Percentiles rank a stretch among this genome's conserved stretches.
Conservation (phyloP, 1,284 basidiomycete genomes). For the Amylostereum areolatum region DNA sequence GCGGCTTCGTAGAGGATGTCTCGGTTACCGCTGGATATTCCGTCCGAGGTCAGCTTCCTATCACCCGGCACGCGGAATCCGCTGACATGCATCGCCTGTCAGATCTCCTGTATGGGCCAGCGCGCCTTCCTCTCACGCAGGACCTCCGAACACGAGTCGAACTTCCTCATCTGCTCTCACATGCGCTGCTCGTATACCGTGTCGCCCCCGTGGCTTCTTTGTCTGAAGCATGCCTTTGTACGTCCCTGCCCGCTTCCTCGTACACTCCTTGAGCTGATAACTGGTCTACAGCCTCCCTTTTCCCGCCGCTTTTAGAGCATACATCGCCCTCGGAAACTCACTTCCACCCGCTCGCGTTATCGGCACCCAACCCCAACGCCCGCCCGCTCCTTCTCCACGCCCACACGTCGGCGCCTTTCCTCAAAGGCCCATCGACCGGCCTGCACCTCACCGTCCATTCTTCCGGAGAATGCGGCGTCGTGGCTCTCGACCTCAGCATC, state of each 20-base stretch:
- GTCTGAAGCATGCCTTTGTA: slow-evolving; percentile 18
- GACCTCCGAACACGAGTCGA: slow-evolving; percentile 19
- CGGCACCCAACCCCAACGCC: slow-evolving; percentile 14
- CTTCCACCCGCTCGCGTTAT: slow-evolving; percentile 48
- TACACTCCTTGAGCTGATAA: not conserved
- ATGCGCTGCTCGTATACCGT: slow-evolving; percentile 60
- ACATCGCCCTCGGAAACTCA: slow-evolving; percentile 60
- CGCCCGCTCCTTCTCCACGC: slow-evolving; percentile 60
- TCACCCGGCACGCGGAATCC: not conserved
- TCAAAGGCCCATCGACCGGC: slow-evolving; percentile 30
- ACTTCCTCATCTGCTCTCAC: slow-evolving; percentile 38
- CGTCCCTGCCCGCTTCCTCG: not conserved
- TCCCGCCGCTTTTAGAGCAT: slow-evolving; percentile 55
- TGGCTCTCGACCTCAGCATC: slow-evolving; percentile 43
- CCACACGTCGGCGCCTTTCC: slow-evolving; percentile 66
- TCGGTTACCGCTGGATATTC: slow-evolving; percentile 26
- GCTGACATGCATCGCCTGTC: slow-evolving; percentile 9
- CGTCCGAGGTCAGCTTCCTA: slow-evolving; percentile 39
- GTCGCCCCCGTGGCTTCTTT: slow-evolving; percentile 26
- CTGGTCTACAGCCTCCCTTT: slow-evolving; percentile 33
- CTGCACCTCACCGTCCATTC: slow-evolving; percentile 55
- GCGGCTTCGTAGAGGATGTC: slow-evolving; percentile 35
- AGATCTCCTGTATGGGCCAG: slow-evolving; percentile 16
- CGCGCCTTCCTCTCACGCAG: slow-evolving; percentile 28
- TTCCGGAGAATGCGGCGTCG: slow-evolving; percentile 43